Evolutionary conservation across 805 yeast species (phyloP), one percentile per base, ranked within the genome.

Genomic region (Ogataea polymorpha): DNA sequence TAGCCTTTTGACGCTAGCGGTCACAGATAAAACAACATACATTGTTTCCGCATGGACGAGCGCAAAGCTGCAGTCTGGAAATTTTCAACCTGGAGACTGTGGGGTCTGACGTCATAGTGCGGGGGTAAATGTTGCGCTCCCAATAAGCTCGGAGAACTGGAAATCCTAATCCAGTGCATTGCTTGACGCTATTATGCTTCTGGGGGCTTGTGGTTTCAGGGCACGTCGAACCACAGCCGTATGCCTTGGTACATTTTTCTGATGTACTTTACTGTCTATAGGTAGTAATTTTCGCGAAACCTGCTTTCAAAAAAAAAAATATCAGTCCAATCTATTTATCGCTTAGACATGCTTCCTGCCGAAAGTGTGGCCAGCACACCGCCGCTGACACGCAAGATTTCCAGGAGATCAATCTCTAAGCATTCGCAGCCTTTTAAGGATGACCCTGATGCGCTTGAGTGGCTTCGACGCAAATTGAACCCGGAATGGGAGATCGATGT

Each of bases 401-500:
- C 62, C 7, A 46, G 63, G 29, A 34, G 65, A 35, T 60, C 65
- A 2, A 56, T 58, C 5, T 57, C 65, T 4, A 55, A 53, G 34
- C 63, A 58, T 41, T 41, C 38, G 2, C 51, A 49, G 32, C 49
- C 49, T 12, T 35, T 28, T 9, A 35, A 46, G 16, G 37, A 45
- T n/a, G 38, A 34, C 8, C 33, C 32, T 3, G 39, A 41, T 31
- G 46, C 39, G 18, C 23, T 36, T n/a, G 39, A 32, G 14, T 24
- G 39, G 24, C 40, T 56, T 40, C 51, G 50, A 23, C 16, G 23
- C 13, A 46, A 47, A 12, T 41, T 62, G 28, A 46, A 47, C 5
- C 61, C 64, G 4, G 64, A 59, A 39, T 53, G 58, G 57, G 63
- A 60, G 40, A 49, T 56, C 12, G 59, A 52, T 23, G 52, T 52